Percentiles rank a stretch among this genome's conserved stretches.
Evolutionary conservation across 306 rosid species (phyloP).

Genomic region (Rosa lucieae): DNA sequence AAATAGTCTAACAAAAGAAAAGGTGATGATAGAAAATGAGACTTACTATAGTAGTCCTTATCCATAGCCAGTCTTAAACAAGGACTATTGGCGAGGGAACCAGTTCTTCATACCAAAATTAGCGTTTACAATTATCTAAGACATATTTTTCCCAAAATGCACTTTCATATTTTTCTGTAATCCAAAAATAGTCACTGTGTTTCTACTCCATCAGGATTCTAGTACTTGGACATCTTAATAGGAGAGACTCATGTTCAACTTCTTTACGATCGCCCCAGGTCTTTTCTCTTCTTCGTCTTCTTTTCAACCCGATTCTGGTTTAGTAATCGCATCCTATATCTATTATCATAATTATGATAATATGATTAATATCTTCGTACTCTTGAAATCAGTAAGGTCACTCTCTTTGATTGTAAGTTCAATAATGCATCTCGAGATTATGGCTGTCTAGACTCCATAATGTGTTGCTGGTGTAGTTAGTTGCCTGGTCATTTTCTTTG

Average conservation of each 20-base stretch:
- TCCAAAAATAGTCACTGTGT: neutral
- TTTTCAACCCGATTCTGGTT: neutral
- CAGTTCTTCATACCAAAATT: too few species aligned
- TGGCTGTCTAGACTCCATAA: neutral
- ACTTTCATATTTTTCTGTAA: neutral
- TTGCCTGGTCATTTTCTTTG: neutral
- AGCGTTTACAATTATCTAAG: neutral
- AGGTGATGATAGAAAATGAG: too few species aligned
- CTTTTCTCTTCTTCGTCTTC: too few species aligned
- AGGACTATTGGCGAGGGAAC: too few species aligned
- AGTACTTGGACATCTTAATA: too few species aligned
- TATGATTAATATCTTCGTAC: neutral
- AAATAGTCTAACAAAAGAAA: too few species aligned
- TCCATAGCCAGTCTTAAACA: too few species aligned
- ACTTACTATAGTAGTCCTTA: too few species aligned
- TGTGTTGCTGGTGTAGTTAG: neutral
- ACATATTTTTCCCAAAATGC: too few species aligned
- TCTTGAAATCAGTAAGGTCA: neutral
- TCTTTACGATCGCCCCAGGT: too few species aligned
- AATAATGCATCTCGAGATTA: neutral
- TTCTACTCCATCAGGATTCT: too few species aligned
- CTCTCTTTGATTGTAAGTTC: neutral
- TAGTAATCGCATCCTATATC: neutral
- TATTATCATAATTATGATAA: neutral
- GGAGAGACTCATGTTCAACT: too few species aligned